Percentiles rank a stretch among this genome's conserved stretches.
These are phyloP conservation scores for Miamiensis avidus DNA, from an alignment of 169 alveolate genomes.

Conservation along the genomic window DNA sequence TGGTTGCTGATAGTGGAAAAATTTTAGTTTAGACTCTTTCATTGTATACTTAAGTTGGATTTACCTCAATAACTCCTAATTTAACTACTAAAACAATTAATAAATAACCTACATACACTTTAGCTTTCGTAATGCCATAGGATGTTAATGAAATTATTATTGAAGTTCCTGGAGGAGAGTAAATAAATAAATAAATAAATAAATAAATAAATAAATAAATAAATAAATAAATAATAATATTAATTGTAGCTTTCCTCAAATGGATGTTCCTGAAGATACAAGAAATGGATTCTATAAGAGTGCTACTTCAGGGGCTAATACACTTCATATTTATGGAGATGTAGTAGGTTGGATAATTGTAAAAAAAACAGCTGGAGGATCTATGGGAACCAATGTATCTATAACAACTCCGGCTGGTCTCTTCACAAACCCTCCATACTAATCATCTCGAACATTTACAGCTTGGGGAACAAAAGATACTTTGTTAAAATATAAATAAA, in stretches of 20 bases:
- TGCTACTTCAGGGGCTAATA: neutral
- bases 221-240: too few species aligned
- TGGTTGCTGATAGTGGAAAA: too few species aligned
- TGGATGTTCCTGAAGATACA: neutral
- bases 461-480: neutral
- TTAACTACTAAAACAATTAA: too few species aligned
- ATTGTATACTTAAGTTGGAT: too few species aligned
- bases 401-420: too few species aligned
- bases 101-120: too few species aligned
- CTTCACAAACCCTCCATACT: neutral
- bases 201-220: too few species aligned
- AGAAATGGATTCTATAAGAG: neutral
- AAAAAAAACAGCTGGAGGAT: neutral
- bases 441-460: neutral
- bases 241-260: neutral
- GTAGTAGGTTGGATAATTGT: neutral
- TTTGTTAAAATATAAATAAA: too few species aligned
- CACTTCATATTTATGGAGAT: neutral
- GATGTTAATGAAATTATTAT: neutral
- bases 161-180: neutral
- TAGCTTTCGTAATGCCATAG: too few species aligned
- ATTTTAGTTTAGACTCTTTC: too few species aligned
- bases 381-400: neutral
- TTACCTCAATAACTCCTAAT: too few species aligned
- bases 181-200: too few species aligned